A percentile compares a stretch with the other conserved stretches of the same genome.
phyloP scores from a whole-genome alignment of 164 flowering plant genomes.

The Houttuynia cordata region DNA sequence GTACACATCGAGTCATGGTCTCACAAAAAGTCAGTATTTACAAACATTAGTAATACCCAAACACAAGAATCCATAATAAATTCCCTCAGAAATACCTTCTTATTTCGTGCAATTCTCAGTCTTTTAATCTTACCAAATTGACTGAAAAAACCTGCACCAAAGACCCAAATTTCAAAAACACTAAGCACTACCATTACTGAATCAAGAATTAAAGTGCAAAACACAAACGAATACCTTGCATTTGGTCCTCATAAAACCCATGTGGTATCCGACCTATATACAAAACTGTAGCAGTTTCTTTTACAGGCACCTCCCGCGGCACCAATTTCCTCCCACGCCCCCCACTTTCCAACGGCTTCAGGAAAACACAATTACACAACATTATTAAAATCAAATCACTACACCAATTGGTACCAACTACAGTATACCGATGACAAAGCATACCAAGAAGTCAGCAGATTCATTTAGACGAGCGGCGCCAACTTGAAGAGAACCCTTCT shows the following conservation, averaged over 20 bases:
- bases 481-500: slow-evolving; percentile 14
- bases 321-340: slow-evolving; percentile 56
- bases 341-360: slow-evolving; percentile 74
- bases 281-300: slow-evolving; percentile 46
- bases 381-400: background rate
- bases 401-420: background rate
- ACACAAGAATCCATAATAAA: background rate
- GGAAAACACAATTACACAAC: background rate
- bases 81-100: slow-evolving; percentile 39
- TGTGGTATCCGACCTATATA: slow-evolving; percentile 89
- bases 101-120: slow-evolving; percentile 66
- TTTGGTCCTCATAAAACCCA: slow-evolving; percentile 82
- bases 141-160: slow-evolving; percentile 48
- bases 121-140: slow-evolving; percentile 73
- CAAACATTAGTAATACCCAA: background rate
- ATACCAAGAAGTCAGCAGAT: slow-evolving; percentile 43
- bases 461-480: slow-evolving; percentile 12
- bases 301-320: slow-evolving; percentile 10
- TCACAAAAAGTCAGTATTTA: no score
- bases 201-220: no score
- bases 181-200: no score
- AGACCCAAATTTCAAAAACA: background rate
- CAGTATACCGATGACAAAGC: background rate
- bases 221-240: slow-evolving; percentile 42
- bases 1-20: no score